These are phyloP conservation scores for Chaetomium sp. DNA, from an alignment of 2,329 filamentous ascomycete species.

Conservation along the genomic window DNA sequence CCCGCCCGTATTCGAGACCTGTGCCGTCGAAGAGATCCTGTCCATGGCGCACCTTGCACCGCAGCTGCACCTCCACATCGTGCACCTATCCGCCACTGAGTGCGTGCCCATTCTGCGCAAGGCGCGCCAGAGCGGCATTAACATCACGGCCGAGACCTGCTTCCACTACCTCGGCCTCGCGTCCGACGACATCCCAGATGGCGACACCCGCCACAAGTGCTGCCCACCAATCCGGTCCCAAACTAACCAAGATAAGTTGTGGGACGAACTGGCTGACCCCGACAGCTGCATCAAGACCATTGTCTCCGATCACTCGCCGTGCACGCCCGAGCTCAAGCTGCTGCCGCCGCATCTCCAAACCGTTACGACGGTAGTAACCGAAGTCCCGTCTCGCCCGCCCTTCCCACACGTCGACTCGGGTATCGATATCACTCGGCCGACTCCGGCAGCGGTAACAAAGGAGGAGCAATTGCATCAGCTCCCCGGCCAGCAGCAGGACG, in stretches of 20 bases:
- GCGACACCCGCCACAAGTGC: constrained; percentile 91
- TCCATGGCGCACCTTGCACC: constrained; percentile 75
- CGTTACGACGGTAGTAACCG: constrained; percentile 1
- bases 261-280: constrained; percentile 65
- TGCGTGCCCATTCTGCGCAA: constrained; percentile 74
- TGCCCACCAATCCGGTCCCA: constrained; percentile 83
- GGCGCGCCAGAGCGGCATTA: constrained; percentile 66
- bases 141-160: constrained; percentile 90
- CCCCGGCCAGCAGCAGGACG: background rate
- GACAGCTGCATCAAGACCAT: constrained; percentile 85
- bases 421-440: constrained; percentile 39
- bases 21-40: constrained; percentile 80
- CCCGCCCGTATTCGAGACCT: constrained; percentile 83
- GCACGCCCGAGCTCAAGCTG: constrained; percentile 89
- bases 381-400: constrained; percentile 16
- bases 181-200: constrained; percentile 72
- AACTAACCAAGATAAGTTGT: constrained; percentile 76
- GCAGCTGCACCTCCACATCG: constrained; percentile 80
- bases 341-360: constrained; percentile 61
- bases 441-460: constrained; percentile 14
- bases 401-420: constrained; percentile 49
- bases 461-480: background rate
- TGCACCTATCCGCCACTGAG: constrained; percentile 84
- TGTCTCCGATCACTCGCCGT: constrained; percentile 93
- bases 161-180: constrained; percentile 89